These are phyloP conservation scores for Lipomyces oligophaga DNA, from an alignment of 805 yeast genomes.

Conservation along the genomic window DNA sequence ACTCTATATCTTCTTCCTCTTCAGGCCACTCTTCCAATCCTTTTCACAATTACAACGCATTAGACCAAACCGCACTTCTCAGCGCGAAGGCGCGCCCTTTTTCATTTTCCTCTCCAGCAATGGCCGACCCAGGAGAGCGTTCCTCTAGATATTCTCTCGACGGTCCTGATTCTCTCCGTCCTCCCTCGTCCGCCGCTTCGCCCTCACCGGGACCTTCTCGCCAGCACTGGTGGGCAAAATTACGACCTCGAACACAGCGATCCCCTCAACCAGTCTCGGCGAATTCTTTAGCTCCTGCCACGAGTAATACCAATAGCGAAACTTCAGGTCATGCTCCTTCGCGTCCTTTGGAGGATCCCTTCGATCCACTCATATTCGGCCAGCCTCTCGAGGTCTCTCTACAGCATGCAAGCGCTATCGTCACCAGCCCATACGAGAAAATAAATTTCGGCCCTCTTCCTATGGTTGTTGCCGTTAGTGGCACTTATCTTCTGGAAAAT, in stretches of 20 bases:
- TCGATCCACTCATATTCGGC: constrained; percentile 58
- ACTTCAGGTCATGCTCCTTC: constrained; percentile 5
- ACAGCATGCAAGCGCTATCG: constrained; percentile 69
- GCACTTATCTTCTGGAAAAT: constrained; percentile 72
- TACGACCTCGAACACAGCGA: too few species aligned
- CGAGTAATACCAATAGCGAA: constrained; percentile 11
- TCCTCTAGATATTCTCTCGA: not conserved
- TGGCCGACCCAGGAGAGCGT: not conserved
- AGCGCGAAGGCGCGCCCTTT: too few species aligned
- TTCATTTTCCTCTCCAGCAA: not conserved
- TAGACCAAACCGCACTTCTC: too few species aligned
- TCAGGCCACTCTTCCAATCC: too few species aligned
- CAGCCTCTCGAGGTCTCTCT: constrained; percentile 70
- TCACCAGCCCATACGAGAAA: constrained; percentile 58
- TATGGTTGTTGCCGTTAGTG: constrained; percentile 92
- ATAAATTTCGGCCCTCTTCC: constrained; percentile 87
- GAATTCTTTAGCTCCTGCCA: too few species aligned
- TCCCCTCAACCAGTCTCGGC: too few species aligned
- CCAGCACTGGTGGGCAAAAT: too few species aligned
- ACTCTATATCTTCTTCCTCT: too few species aligned
- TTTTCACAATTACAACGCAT: too few species aligned
- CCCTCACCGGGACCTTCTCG: not conserved
- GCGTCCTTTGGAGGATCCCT: constrained; percentile 17
- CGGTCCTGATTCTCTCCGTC: not conserved
- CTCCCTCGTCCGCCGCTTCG: not conserved